Base-by-base conservation (phyloP, 768 basidiomycete species). In the Amanita molliuscula region DNA sequence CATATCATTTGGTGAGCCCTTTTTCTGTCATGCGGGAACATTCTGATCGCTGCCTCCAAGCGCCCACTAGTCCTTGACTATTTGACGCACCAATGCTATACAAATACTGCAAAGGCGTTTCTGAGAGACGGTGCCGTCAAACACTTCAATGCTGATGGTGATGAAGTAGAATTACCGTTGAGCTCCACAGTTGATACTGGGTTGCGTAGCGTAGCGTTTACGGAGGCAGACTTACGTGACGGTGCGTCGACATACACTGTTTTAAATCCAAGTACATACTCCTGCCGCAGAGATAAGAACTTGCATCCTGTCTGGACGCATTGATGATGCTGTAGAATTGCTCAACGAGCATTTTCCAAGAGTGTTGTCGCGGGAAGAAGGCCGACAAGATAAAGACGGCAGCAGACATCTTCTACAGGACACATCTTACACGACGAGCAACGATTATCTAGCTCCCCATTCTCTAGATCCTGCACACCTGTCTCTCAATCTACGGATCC, bases 401-500 rank as follows among this genome's bases (percentile, higher is more conserved):
- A 23, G 34, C 40, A 44, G 13, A 20, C 8, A 26, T 18, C 35
- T 40, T 35, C 34, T 29, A 34, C 34, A 46, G 34, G 37, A 33
- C 31, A 29, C 57, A 48, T 58, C 41, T 53, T 59, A 2, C n/a
- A 50, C 34, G 10, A 50, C 41, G 18, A 44, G 21, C 11, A 35
- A 25, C 3, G 49, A 50, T 25, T 50, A 50, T 31, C 10, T 50
- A 13, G 49, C 49, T 21, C 41, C 49, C 15, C 49, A 50, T n/a
- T 84, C 90, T 5, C 72, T 82, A 23, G 73, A 84, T 42, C 84
- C 91, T n/a, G 63, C 70, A 1, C 88, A 92, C 57, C 73, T 95
- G 47, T 69, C 72, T 15, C 75, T 97, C 53, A 93, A 96, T 61
- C 80, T 97, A 34, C 84, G 84, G 44, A 88, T 96, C 43, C 82